A percentile compares a stretch with the other conserved stretches of the same genome.
These are phyloP conservation scores for Scutellaria barbata DNA, from an alignment of 257 asterid genomes.

Conservation along the genomic window DNA sequence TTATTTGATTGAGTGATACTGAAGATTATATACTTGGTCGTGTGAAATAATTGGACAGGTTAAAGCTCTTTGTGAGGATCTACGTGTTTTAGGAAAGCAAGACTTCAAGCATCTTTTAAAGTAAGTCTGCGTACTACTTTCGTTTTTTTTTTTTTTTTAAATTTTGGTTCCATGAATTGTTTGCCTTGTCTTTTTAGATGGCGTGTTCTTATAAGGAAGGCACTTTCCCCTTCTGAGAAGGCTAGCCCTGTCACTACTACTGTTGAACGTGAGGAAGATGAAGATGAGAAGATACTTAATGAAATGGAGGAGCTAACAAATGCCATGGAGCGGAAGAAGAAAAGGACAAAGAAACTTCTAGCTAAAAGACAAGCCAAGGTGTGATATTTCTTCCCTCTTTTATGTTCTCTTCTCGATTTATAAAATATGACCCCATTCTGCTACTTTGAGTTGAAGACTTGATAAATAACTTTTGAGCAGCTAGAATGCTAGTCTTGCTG, in stretches of 20 bases:
- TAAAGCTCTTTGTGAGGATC: slow-evolving; percentile 83
- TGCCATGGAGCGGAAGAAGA: slow-evolving; percentile 87
- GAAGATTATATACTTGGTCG: slow-evolving; percentile 15
- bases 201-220: slow-evolving; percentile 81
- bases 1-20: background rate
- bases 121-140: slow-evolving; percentile 45
- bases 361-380: slow-evolving; percentile 85
- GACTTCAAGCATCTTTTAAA: slow-evolving; percentile 83
- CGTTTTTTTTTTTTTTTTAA: slow-evolving; percentile 16
- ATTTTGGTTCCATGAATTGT: slow-evolving; percentile 14
- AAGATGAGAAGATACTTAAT: slow-evolving; percentile 69
- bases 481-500: background rate
- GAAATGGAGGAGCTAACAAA: slow-evolving; percentile 87
- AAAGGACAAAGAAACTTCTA: slow-evolving; percentile 62
- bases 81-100: slow-evolving; percentile 87
- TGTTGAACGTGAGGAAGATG: slow-evolving; percentile 61
- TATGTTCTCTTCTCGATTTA: background rate
- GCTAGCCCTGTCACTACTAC: slow-evolving; percentile 41
- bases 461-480: background rate
- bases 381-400: slow-evolving; percentile 1
- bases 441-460: background rate
- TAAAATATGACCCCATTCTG: background rate
- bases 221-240: slow-evolving; percentile 75
- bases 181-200: slow-evolving; percentile 55
- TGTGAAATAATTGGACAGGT: slow-evolving; percentile 52